Evolutionary conservation across 1,284 basidiomycete species (phyloP).

Genomic region (Cronartium quercuum): DNA sequence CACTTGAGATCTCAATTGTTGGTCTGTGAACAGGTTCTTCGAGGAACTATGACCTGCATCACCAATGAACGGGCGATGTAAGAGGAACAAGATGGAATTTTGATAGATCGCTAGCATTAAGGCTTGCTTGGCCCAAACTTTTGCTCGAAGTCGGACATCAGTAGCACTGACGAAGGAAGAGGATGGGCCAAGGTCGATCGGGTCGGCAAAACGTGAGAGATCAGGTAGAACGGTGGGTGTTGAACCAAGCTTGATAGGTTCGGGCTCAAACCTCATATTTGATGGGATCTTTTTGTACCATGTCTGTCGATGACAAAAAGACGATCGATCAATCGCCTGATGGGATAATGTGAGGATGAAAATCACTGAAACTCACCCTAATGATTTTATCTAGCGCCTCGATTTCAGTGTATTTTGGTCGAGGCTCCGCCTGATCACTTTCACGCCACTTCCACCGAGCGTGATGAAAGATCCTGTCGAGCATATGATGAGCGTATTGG

Average conservation of each 20-base stretch:
- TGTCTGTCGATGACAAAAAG: slow-evolving; percentile 1
- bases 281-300: slow-evolving; percentile 20
- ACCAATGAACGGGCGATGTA: slow-evolving; percentile 28
- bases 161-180: slow-evolving; percentile 14
- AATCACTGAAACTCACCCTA: background rate
- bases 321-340: background rate
- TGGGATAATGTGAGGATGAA: background rate
- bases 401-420: slow-evolving; percentile 19
- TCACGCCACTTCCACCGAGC: slow-evolving; percentile 24
- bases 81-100: slow-evolving; percentile 19
- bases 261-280: slow-evolving; percentile 30
- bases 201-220: no score
- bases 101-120: slow-evolving; percentile 25
- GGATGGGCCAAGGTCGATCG: slow-evolving; percentile 9
- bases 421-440: background rate
- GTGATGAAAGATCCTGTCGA: slow-evolving; percentile 31
- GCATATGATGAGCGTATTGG: slow-evolving; percentile 29
- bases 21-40: background rate
- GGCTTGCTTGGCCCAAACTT: slow-evolving; percentile 21
- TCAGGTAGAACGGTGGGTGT: background rate
- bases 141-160: slow-evolving; percentile 3
- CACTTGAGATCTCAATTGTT: slow-evolving; percentile 15
- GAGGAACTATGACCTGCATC: background rate
- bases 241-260: background rate
- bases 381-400: slow-evolving; percentile 22